These are phyloP conservation scores for Fusarium papillatum DNA, from an alignment of 2,329 filamentous ascomycete species.

Conservation along the genomic window DNA sequence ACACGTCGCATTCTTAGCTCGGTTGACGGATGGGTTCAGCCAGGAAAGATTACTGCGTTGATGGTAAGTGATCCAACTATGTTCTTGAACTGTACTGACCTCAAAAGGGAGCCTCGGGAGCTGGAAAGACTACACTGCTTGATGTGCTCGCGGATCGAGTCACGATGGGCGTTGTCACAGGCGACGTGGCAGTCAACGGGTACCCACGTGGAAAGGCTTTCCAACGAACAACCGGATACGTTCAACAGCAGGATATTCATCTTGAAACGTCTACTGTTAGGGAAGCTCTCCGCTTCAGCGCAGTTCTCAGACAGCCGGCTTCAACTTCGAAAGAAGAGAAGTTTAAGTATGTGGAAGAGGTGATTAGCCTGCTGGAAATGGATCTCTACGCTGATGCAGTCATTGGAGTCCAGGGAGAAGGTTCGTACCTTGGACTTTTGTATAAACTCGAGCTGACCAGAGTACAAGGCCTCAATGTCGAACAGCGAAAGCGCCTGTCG, in stretches of 20 bases:
- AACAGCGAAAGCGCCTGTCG: constrained; percentile 69
- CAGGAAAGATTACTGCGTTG: constrained; percentile 77
- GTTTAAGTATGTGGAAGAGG: constrained; percentile 83
- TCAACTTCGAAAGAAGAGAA: constrained; percentile 78
- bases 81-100: not conserved
- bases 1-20: constrained; percentile 74
- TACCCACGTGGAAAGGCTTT: constrained; percentile 79
- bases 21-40: constrained; percentile 81
- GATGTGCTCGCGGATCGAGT: constrained; percentile 87
- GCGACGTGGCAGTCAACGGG: constrained; percentile 77
- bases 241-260: constrained; percentile 91
- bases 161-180: constrained; percentile 87
- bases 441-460: no score
- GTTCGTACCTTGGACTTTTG: constrained; percentile 37
- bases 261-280: constrained; percentile 71
- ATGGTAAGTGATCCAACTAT: constrained; percentile 58
- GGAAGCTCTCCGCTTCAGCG: constrained; percentile 86
- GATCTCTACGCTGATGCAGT: constrained; percentile 72
- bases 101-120: constrained; percentile 74
- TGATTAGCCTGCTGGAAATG: constrained; percentile 73
- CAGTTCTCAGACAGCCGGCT: constrained; percentile 82
- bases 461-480: constrained; percentile 59
- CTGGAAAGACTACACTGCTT: constrained; percentile 88
- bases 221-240: constrained; percentile 89
- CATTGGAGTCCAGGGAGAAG: constrained; percentile 69